A percentile compares a stretch with the other conserved stretches of the same genome.
These are phyloP conservation scores for Penicillium turbatum DNA, from an alignment of 495 filamentous ascomycete genomes.

Conservation along the genomic window DNA sequence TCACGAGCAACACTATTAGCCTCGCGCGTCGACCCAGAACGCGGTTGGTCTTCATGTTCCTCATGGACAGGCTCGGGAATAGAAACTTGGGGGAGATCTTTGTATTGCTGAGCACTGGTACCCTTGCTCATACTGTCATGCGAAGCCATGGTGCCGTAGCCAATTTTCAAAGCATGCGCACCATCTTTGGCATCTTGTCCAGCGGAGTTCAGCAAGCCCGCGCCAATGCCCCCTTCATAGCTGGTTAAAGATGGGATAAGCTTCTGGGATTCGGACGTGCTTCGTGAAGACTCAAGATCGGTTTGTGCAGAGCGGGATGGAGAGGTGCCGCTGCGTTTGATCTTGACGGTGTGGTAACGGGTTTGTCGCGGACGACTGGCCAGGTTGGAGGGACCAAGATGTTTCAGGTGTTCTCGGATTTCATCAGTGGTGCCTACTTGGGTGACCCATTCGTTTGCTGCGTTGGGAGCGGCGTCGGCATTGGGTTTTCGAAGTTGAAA, in stretches of 20 bases:
- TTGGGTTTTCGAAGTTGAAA: slow-evolving; percentile 41
- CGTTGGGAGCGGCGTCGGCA: slow-evolving; percentile 24
- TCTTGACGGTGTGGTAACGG: slow-evolving; percentile 84
- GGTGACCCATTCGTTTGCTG: slow-evolving; percentile 30
- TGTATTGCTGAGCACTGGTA: slow-evolving; percentile 23
- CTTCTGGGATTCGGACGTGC: slow-evolving; percentile 23
- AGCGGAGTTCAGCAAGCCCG: slow-evolving; percentile 46
- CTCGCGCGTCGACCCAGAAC: slow-evolving; percentile 3
- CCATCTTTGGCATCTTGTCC: slow-evolving; percentile 63
- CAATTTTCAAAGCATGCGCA: slow-evolving; percentile 59
- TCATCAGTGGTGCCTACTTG: slow-evolving; percentile 50
- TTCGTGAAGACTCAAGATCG: slow-evolving; percentile 34
- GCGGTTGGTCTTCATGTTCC: slow-evolving; percentile 31
- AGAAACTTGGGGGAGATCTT: slow-evolving; percentile 28
- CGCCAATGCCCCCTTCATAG: slow-evolving; percentile 48
- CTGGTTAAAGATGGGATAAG: slow-evolving; percentile 18
- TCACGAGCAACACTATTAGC: slow-evolving; percentile 22
- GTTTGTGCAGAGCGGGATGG: slow-evolving; percentile 39
- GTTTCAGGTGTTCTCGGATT: slow-evolving; percentile 77
- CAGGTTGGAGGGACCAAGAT: slow-evolving; percentile 88
- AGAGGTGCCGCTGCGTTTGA: slow-evolving; percentile 62
- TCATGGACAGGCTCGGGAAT: slow-evolving; percentile 38
- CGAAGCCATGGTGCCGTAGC: slow-evolving; percentile 55
- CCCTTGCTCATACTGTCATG: slow-evolving; percentile 21
- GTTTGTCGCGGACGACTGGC: slow-evolving; percentile 79